These are phyloP conservation scores for Cornus kousa DNA, from an alignment of 148 eudicot species.

Conservation along the genomic window DNA sequence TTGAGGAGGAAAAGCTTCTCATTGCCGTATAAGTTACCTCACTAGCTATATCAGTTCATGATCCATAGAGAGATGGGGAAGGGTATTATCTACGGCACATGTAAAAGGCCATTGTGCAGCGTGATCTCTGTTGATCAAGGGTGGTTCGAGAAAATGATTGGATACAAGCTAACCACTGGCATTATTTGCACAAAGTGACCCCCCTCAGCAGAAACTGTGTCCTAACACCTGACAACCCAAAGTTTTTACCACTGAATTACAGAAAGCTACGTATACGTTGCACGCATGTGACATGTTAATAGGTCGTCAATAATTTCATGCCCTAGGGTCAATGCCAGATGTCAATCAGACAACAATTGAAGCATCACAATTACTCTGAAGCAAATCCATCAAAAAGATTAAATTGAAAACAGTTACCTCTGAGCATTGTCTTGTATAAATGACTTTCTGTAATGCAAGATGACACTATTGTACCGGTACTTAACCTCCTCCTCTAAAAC, in stretches of 20 bases:
- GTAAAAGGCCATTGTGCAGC: too few relatives aligned
- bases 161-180: too few relatives aligned
- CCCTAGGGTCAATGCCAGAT: background rate
- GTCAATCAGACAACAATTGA: background rate
- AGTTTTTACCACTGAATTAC: too few relatives aligned
- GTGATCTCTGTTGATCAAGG: too few relatives aligned
- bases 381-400: conserved; percentile 4
- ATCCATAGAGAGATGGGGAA: too few relatives aligned
- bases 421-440: conserved; percentile 95
- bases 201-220: too few relatives aligned
- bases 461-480: conserved; percentile 82
- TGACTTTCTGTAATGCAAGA: conserved; percentile 85
- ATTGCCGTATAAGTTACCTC: too few relatives aligned
- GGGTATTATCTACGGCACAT: too few relatives aligned
- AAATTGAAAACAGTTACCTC: conserved; percentile 43
- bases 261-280: background rate
- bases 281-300: background rate
- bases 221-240: too few relatives aligned
- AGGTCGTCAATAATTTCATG: background rate
- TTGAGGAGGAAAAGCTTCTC: too few relatives aligned
- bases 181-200: too few relatives aligned
- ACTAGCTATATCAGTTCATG: background rate
- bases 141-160: too few relatives aligned
- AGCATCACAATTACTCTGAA: background rate
- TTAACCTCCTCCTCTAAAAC: conserved; percentile 89